Conservation (phyloP, 129 eudicot species). For the Smallanthus sonchifolius region DNA sequence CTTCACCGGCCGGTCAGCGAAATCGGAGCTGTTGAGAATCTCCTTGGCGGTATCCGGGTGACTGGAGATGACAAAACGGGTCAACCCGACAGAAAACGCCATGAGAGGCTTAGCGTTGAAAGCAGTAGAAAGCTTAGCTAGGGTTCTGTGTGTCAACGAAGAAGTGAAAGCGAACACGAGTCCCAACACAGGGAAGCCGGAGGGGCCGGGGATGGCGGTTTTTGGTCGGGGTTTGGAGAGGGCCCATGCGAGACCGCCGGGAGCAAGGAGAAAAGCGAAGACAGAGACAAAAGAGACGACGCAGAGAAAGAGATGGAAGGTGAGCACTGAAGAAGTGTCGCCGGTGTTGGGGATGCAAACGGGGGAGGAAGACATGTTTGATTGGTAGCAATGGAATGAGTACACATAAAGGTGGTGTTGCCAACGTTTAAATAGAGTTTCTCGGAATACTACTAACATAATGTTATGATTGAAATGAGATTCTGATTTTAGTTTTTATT, state of each 20-base stretch:
- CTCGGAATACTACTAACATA: background rate
- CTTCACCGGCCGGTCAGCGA: slow-evolving; percentile 89
- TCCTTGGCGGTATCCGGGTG: slow-evolving; percentile 72
- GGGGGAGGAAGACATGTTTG: slow-evolving; percentile 16
- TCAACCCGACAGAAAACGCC: slow-evolving; percentile 87
- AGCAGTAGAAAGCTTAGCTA: slow-evolving; percentile 34
- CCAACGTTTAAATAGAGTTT: slow-evolving; percentile 20
- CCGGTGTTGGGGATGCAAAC: background rate
- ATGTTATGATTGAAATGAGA: background rate
- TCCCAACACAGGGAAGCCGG: slow-evolving; percentile 71
- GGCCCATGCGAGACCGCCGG: slow-evolving; percentile 97
- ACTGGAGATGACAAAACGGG: slow-evolving; percentile 68
- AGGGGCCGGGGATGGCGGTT: slow-evolving; percentile 73
- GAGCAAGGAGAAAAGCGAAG: slow-evolving; percentile 58
- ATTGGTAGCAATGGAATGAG: background rate
- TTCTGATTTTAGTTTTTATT: too few species aligned
- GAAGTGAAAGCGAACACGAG: slow-evolving; percentile 47
- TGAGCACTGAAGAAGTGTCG: slow-evolving; percentile 13
- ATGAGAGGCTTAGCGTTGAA: slow-evolving; percentile 44
- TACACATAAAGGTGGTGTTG: background rate
- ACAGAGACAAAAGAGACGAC: slow-evolving; percentile 34
- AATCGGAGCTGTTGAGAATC: slow-evolving; percentile 58
- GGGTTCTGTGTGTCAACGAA: slow-evolving; percentile 47
- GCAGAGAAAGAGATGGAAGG: slow-evolving; percentile 19
- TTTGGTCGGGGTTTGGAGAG: slow-evolving; percentile 38